phyloP scores from a whole-genome alignment of 148 eudicot species.

The Rhododendron williamsianum region DNA sequence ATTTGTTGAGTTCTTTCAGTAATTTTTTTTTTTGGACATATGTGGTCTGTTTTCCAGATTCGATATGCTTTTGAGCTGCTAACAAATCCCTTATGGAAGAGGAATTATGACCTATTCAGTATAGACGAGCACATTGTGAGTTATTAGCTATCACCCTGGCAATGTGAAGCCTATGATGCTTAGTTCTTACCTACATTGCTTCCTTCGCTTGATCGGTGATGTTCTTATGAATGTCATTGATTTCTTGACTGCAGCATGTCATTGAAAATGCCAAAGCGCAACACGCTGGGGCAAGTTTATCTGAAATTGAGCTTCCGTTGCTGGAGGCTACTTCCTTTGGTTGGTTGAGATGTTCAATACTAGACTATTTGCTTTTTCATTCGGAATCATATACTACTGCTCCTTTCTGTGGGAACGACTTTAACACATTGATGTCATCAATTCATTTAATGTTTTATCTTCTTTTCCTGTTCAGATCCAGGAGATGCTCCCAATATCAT shows the following conservation, averaged over 20 bases:
- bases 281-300: slow-evolving; percentile 35
- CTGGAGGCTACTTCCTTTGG: slow-evolving; percentile 47
- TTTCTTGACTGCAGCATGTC: slow-evolving; percentile 47
- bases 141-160: slow-evolving; percentile 9
- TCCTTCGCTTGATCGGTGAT: background rate
- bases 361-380: background rate
- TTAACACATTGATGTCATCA: background rate
- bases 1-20: background rate
- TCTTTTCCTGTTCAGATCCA: slow-evolving; percentile 34
- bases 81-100: slow-evolving; percentile 66
- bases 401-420: background rate
- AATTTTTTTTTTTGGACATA: background rate
- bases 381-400: background rate
- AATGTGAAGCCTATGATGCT: slow-evolving; percentile 4
- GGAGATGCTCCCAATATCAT: slow-evolving; percentile 38
- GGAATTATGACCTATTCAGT: slow-evolving; percentile 72
- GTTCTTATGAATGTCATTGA: background rate
- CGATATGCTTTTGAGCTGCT: slow-evolving; percentile 88
- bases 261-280: slow-evolving; percentile 42
- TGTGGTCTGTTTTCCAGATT: slow-evolving; percentile 45
- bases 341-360: slow-evolving; percentile 26
- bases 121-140: slow-evolving; percentile 76
- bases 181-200: background rate
- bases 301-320: slow-evolving; percentile 52
- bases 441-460: background rate